phyloP scores from a whole-genome alignment of 2,329 filamentous ascomycete species.

The Boeremia lycopersici region DNA sequence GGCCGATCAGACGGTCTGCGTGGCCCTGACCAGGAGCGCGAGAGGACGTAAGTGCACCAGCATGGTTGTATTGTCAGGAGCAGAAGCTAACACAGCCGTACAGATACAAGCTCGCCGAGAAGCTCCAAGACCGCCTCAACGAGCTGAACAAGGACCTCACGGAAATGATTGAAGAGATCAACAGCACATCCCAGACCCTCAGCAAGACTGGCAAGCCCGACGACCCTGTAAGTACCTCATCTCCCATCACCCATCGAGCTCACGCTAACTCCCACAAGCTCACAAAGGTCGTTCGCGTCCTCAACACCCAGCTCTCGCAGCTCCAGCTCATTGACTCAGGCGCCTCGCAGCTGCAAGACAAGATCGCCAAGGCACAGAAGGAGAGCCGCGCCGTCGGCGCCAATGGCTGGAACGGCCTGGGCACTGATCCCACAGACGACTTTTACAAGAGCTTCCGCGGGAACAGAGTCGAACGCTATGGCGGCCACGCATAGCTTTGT shows the following conservation, averaged over 20 bases:
- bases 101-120: slow-evolving; percentile 88
- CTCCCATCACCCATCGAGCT: background rate
- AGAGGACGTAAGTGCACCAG: slow-evolving; percentile 71
- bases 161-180: slow-evolving; percentile 99
- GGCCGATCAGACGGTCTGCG: slow-evolving; percentile 71
- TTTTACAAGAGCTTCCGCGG: slow-evolving; percentile 91
- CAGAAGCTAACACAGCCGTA: slow-evolving; percentile 5
- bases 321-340: slow-evolving; percentile 93
- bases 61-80: background rate
- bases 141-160: slow-evolving; percentile 91
- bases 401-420: slow-evolving; percentile 56
- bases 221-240: slow-evolving; percentile 33
- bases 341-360: slow-evolving; percentile 77
- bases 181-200: slow-evolving; percentile 84
- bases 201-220: slow-evolving; percentile 83
- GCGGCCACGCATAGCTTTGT: slow-evolving; percentile 24
- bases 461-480: slow-evolving; percentile 40
- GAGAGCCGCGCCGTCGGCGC: slow-evolving; percentile 66
- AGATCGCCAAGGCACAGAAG: slow-evolving; percentile 83
- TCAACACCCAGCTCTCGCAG: slow-evolving; percentile 90
- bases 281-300: slow-evolving; percentile 91
- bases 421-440: slow-evolving; percentile 78
- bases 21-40: slow-evolving; percentile 92
- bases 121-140: slow-evolving; percentile 85
- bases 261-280: slow-evolving; percentile 60